Conservation (phyloP, 83 land plant genomes). For the Diphasiastrum complanatum region DNA sequence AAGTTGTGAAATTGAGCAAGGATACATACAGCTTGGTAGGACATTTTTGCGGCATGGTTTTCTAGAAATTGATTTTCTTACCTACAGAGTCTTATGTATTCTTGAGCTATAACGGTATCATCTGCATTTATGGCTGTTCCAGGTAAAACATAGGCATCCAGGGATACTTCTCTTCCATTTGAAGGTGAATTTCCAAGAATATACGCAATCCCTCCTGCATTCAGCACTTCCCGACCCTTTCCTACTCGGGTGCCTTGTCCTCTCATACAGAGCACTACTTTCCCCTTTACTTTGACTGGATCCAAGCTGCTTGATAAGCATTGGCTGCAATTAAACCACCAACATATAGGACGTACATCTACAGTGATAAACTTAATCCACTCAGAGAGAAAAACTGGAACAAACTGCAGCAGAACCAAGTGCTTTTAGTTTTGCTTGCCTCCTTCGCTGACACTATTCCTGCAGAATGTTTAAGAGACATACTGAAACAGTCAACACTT, state of each 20-base stretch:
- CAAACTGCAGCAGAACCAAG: background rate
- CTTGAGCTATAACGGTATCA: background rate
- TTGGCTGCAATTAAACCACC: background rate
- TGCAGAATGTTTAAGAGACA: background rate
- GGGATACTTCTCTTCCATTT: conserved; percentile 3
- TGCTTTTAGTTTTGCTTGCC: background rate
- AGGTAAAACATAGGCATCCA: conserved; percentile 3
- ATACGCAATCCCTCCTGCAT: conserved; percentile 30
- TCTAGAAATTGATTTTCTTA: background rate
- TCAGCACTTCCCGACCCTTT: conserved; percentile 7
- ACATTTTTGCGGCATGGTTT: too few species aligned
- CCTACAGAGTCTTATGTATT: background rate
- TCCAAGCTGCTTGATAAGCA: background rate
- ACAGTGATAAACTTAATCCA: background rate
- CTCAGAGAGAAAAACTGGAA: background rate
- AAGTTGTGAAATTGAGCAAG: too few species aligned
- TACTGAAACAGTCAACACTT: background rate
- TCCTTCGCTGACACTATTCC: background rate
- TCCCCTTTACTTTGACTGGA: conserved; percentile 1
- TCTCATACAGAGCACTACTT: conserved; percentile 7
- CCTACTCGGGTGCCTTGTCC: conserved; percentile 10
- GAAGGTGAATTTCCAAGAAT: conserved; percentile 19
- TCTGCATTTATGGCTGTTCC: background rate
- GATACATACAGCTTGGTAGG: too few species aligned
- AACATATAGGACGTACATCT: too few species aligned